Base-by-base conservation (phyloP, 106 monocot species). In the Platanthera zijinensis region DNA sequence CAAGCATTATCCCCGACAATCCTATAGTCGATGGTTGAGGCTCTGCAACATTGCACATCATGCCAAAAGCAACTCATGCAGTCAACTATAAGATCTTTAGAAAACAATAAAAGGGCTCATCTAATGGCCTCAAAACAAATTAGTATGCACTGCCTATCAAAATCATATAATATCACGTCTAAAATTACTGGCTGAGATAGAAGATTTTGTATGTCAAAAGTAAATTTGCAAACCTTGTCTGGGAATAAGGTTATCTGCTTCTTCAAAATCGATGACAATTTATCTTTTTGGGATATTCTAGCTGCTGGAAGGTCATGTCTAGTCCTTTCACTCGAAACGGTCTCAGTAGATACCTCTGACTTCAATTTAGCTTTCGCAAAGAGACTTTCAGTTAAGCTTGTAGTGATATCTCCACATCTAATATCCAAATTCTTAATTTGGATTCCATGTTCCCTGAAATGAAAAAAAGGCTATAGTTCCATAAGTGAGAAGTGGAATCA, bases 361-460 rank as follows among this genome's bases (percentile, higher is more conserved):
- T 79, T 83, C 28, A 49, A 82, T 78, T 84, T 85, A 30, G 78
- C 77, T 73, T 75, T 87, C 0, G 57, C 8, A 57, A 90, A 80
- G 8, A 91, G 51, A 71, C 80, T 84, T 77, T 97, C 97, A 76
- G 79, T 86, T 66, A 91, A 83, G 25, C 90, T 91, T 19, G 92
- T 28, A 73, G 77, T 82, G 30, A 94, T 73, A 12, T 79, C 86
- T 46, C 89, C 94, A 88, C 83, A 85, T 71, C 77, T 25, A 57
- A 94, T 78, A 85, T 97, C 90, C 69, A 97, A 47, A 59, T 86
- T 86, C 77, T 80, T 89, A 49, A 97, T 88, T 74, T 82, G 81
- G 59, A 92, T 30, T 72, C 94, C 94, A 21, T 81, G 81, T 74
- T 84, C 97, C 85, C 94, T 94, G 82, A 28, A 56, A 52, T 17